These are phyloP conservation scores for Aspergillus terreus DNA, from an alignment of 2,329 filamentous ascomycete species.

Conservation along the genomic window DNA sequence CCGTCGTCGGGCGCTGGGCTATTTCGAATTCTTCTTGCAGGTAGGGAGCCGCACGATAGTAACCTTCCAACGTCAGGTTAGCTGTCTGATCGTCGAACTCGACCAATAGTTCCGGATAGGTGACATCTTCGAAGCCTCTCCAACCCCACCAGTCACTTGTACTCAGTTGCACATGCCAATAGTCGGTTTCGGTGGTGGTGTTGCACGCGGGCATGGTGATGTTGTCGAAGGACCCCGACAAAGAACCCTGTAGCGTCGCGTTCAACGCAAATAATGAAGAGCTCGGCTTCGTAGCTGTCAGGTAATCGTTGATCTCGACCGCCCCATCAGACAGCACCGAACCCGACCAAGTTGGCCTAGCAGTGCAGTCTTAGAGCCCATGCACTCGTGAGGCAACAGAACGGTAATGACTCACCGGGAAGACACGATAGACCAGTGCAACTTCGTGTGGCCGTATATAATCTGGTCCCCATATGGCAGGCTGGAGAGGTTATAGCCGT, in stretches of 20 bases:
- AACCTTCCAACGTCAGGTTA: slow-evolving; percentile 1
- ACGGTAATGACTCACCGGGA: neutral
- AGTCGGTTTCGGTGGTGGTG: neutral
- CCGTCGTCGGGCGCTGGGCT: neutral
- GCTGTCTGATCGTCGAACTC: slow-evolving; percentile 5
- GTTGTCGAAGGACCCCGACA: neutral
- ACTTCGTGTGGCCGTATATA: too few relatives aligned
- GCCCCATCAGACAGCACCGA: too few relatives aligned
- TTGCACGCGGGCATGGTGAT: neutral
- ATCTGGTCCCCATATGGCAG: too few relatives aligned
- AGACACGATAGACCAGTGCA: neutral
- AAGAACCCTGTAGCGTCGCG: neutral
- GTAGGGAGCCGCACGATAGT: neutral
- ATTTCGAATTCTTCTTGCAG: neutral
- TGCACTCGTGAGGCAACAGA: too few relatives aligned
- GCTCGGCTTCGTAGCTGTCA: neutral
- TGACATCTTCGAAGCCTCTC: neutral
- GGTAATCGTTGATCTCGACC: neutral
- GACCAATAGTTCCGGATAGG: neutral
- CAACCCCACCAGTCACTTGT: neutral
- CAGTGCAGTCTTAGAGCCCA: too few relatives aligned
- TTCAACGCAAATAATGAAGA: neutral
- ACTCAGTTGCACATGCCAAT: neutral
- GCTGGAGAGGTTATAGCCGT: too few relatives aligned
- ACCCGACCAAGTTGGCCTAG: too few relatives aligned